Percentiles rank a stretch among this genome's conserved stretches.
Conservation (phyloP, 2,329 filamentous ascomycete species). For the Hypoxylon sp. region DNA sequence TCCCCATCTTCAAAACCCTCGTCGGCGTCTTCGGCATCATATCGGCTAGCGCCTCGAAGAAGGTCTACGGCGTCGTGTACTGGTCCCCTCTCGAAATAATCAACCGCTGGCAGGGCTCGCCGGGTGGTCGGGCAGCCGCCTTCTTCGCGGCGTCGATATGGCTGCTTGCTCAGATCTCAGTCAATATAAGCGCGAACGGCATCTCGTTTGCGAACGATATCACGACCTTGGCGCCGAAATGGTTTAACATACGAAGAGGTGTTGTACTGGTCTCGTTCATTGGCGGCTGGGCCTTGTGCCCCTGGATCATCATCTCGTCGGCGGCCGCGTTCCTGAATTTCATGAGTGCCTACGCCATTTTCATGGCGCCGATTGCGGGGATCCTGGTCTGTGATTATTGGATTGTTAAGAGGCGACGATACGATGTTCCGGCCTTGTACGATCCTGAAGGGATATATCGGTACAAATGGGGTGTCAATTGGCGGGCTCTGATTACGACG, state of each 20-base stretch:
- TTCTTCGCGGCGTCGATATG: constrained; percentile 53
- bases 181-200: constrained; percentile 53
- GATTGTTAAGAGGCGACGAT: constrained; percentile 52
- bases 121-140: constrained; percentile 52
- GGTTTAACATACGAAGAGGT: constrained; percentile 54
- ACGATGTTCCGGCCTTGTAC: constrained; percentile 58
- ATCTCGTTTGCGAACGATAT: constrained; percentile 54
- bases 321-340: constrained; percentile 53
- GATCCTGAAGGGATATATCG: constrained; percentile 56
- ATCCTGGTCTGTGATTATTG: constrained; percentile 48
- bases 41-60: constrained; percentile 61
- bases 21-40: constrained; percentile 64
- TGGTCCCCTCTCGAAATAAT: constrained; percentile 67
- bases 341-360: constrained; percentile 55
- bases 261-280: constrained; percentile 52
- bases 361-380: constrained; percentile 54
- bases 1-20: constrained; percentile 63
- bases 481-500: constrained; percentile 52
- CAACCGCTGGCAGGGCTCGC: constrained; percentile 56
- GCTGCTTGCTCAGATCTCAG: constrained; percentile 59
- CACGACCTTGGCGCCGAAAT: constrained; percentile 52
- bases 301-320: constrained; percentile 56
- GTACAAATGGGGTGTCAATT: constrained; percentile 54
- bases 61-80: constrained; percentile 62
- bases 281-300: constrained; percentile 55